Conservation (phyloP, 2,329 filamentous ascomycete species). For the Cyphellophora attinorum region DNA sequence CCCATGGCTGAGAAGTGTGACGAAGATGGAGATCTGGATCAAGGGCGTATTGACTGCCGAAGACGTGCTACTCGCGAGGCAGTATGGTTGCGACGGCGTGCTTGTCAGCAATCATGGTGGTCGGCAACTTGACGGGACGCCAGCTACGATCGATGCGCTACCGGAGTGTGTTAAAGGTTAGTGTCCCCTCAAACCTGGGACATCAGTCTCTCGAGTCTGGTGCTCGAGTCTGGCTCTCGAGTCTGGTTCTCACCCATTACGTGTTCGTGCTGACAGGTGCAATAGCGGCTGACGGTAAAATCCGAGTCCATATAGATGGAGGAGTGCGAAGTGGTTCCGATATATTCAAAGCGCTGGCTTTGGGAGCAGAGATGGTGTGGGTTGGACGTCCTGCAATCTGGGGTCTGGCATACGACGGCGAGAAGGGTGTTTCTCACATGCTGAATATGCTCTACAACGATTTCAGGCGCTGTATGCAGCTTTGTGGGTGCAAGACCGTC, state of each 20-base stretch:
- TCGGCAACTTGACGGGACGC: constrained; percentile 35
- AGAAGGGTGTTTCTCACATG: constrained; percentile 24
- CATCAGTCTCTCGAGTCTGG: constrained; percentile 3
- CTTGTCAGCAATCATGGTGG: constrained; percentile 42
- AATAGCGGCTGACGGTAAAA: not conserved
- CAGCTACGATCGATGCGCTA: too few species aligned
- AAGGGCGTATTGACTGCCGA: not conserved
- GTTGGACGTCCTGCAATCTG: constrained; percentile 24
- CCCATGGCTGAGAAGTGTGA: not conserved
- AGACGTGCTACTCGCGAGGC: not conserved
- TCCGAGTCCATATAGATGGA: constrained; percentile 17
- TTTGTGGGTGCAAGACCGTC: constrained; percentile 22
- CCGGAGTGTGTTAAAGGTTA: too few species aligned
- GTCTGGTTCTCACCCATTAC: constrained; percentile 1
- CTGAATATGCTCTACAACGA: constrained; percentile 24
- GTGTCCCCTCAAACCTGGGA: too few species aligned
- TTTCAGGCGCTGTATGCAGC: constrained; percentile 20
- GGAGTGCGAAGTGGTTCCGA: constrained; percentile 25
- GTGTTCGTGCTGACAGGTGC: constrained; percentile 2
- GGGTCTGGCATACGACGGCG: constrained; percentile 24
- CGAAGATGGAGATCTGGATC: not conserved
- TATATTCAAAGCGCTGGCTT: constrained; percentile 25
- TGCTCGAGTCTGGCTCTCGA: constrained; percentile 1
- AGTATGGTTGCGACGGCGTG: too few species aligned
- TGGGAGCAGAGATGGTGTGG: constrained; percentile 24